Evolutionary conservation across 306 rosid genomes (phyloP), one percentile per base, ranked within the genome.

Genomic region (Crataegus laevigata): DNA sequence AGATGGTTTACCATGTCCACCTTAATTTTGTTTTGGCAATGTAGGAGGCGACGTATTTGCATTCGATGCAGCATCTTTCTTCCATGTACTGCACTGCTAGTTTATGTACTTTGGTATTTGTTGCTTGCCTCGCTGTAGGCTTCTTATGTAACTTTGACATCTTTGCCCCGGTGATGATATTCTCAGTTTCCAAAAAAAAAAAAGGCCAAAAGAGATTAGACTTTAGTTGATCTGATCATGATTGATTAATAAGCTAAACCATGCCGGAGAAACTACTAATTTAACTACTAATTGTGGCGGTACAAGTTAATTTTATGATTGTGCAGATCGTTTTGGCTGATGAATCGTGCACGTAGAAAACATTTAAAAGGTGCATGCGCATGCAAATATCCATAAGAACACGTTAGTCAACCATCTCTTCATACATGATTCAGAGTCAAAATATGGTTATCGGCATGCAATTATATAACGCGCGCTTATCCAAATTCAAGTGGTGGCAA

Each of bases 331-430:
- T 43, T 18, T 4, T 60, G 60, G 45, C n/a, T 50, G 70, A 61
- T 45, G 70, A 61, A 74, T 14, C 69, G 77, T 61, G 42, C 69
- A 74, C 69, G 77, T 25, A 45, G 36, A 5, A 21, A 62, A 28
- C 15, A 36, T 34, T 28, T 18, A 19, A 65, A 65, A 11, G 47
- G 11, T 11, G 40, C 22, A 62, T 29, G 58, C 72, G 28, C 8
- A 50, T 50, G 54, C 4, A 68, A 8, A 18, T 50, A 29, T 34
- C 69, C 50, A n/a, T 5, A 65, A 65, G 26, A 29, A 62, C 38
- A 29, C 67, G 22, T 62, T 29, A 28, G 22, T 62, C 67, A 7
- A 29, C 67, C 57, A 18, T 62, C 67, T 29, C 29, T 29, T 28
- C 40, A 17, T 40, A 2, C 43, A 10, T 9, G 43, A 40, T 40